Percentiles rank a stretch among this genome's conserved stretches.
phyloP scores from a whole-genome alignment of 2,329 filamentous ascomycete genomes.

The Sarocladiaceae sp. region DNA sequence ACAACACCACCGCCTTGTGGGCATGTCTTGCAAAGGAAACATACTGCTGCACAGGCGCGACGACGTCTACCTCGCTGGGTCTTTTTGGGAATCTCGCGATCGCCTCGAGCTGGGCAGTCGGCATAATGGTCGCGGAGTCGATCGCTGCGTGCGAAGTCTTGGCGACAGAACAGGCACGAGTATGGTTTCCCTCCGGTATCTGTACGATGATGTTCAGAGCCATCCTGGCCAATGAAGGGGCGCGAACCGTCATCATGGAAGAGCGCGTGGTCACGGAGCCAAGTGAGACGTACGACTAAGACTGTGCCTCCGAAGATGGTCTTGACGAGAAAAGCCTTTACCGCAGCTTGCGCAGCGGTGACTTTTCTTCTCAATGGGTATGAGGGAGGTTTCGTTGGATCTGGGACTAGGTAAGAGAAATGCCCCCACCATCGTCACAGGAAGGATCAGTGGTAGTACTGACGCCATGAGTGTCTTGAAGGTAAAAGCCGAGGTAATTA shows the following conservation, averaged over 20 bases:
- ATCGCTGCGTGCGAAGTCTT: conserved; percentile 4
- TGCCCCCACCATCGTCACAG: not conserved
- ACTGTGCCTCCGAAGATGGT: conserved; percentile 3
- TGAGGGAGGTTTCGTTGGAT: not conserved
- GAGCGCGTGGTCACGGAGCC: no score
- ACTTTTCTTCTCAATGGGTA: not conserved
- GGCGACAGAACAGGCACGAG: conserved; percentile 5
- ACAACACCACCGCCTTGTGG: not conserved
- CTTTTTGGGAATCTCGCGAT: conserved; percentile 4
- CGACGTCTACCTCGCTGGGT: conserved; percentile 7
- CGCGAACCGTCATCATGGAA: not conserved
- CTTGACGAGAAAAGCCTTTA: conserved; percentile 2
- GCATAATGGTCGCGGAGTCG: conserved; percentile 2
- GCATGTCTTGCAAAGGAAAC: not conserved
- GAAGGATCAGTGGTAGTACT: not conserved
- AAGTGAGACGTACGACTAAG: conserved; percentile 1
- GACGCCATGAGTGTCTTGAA: not conserved
- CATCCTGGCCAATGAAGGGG: not conserved
- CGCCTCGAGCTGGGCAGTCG: conserved; percentile 2
- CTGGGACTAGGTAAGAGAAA: not conserved
- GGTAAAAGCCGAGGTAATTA: not conserved
- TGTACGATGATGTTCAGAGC: not conserved
- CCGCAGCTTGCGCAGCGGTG: conserved; percentile 4
- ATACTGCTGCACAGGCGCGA: conserved; percentile 6
- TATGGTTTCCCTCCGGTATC: conserved; percentile 6